Conservation (phyloP, 768 basidiomycete genomes). For the Cyathus striatus region DNA sequence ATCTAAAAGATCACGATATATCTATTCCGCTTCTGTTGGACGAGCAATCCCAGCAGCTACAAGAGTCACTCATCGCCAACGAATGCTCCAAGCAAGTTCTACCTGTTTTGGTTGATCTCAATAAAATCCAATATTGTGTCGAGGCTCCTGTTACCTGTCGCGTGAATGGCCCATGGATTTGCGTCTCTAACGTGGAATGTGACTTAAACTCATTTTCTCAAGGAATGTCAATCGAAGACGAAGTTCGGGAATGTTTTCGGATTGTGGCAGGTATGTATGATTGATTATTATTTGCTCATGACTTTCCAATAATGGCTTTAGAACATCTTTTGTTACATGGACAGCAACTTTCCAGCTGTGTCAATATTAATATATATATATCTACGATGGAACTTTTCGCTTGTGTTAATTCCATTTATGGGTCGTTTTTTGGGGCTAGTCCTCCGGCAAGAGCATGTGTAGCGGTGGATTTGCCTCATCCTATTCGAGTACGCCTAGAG, state of each 20-base stretch:
- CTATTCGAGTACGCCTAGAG: slow-evolving; percentile 63
- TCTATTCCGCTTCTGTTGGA: slow-evolving; percentile 52
- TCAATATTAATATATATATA: slow-evolving; percentile 80
- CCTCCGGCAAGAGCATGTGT: slow-evolving; percentile 97
- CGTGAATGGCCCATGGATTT: slow-evolving; percentile 60
- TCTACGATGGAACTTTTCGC: slow-evolving; percentile 80
- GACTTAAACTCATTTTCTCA: slow-evolving; percentile 2
- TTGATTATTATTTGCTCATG: background rate
- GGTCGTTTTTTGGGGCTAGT: slow-evolving; percentile 79
- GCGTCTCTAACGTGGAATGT: slow-evolving; percentile 52
- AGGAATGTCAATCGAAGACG: slow-evolving; percentile 54
- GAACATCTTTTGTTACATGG: slow-evolving; percentile 45
- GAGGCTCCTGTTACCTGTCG: no score
- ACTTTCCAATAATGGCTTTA: slow-evolving; percentile 16
- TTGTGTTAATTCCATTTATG: slow-evolving; percentile 72
- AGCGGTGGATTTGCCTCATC: slow-evolving; percentile 61
- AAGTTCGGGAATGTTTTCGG: slow-evolving; percentile 67
- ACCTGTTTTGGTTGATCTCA: no score
- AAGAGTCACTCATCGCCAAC: no score
- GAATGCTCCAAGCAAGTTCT: no score
- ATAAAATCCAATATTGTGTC: no score
- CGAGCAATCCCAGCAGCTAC: slow-evolving; percentile 26
- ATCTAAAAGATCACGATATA: slow-evolving; percentile 10
- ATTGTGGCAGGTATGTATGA: slow-evolving; percentile 49
- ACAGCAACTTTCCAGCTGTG: slow-evolving; percentile 52